phyloP scores from a whole-genome alignment of 1,139 yeast genomes.

The Pichia sp. region DNA sequence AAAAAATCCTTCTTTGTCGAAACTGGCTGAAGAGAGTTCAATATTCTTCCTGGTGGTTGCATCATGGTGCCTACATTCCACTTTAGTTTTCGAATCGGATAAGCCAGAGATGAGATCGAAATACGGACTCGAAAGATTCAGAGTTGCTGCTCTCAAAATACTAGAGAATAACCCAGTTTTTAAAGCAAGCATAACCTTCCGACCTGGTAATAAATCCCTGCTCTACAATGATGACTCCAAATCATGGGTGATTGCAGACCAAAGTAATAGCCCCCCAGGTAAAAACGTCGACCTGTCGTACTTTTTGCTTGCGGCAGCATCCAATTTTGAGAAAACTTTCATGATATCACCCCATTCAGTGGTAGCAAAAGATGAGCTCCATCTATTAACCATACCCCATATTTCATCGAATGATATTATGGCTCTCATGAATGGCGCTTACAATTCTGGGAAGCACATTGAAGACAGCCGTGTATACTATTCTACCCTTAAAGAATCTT shows the following conservation, averaged over 20 bases:
- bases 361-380: slow-evolving; percentile 47
- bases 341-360: slow-evolving; percentile 68
- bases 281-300: slow-evolving; percentile 46
- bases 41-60: slow-evolving; percentile 58
- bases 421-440: slow-evolving; percentile 57
- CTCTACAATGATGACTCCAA: slow-evolving; percentile 27
- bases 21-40: not conserved
- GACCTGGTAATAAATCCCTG: slow-evolving; percentile 2
- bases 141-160: slow-evolving; percentile 60
- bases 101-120: slow-evolving; percentile 55
- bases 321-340: slow-evolving; percentile 64
- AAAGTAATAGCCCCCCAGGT: not conserved
- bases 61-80: slow-evolving; percentile 86
- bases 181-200: slow-evolving; percentile 34
- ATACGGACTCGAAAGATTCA: slow-evolving; percentile 64
- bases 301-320: slow-evolving; percentile 59
- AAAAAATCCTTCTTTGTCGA: slow-evolving; percentile 1
- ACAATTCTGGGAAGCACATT: slow-evolving; percentile 55
- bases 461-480: slow-evolving; percentile 44
- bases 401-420: slow-evolving; percentile 40
- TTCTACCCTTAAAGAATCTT: slow-evolving; percentile 8
- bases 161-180: slow-evolving; percentile 48
- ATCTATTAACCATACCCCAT: slow-evolving; percentile 52
- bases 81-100: slow-evolving; percentile 77
- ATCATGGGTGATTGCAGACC: not conserved